A percentile compares a stretch with the other conserved stretches of the same genome.
Conservation (phyloP, 1,139 yeast genomes). For the Sugiyamaella pinicola region DNA sequence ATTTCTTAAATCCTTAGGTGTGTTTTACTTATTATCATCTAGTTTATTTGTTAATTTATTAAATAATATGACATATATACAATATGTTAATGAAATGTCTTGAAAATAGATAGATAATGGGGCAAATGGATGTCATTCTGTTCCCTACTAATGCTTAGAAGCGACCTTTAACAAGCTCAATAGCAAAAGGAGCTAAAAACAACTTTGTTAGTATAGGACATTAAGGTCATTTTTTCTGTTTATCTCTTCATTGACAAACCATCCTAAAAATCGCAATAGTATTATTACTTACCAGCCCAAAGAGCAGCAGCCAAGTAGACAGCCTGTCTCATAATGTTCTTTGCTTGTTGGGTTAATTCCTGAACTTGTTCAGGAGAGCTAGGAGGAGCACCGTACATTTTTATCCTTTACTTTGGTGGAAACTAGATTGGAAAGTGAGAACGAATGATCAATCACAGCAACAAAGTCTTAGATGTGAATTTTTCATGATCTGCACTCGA, state of each 20-base stretch:
- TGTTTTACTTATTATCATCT: too few species aligned
- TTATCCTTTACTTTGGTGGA: conserved; percentile 3
- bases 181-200: conserved; percentile 43
- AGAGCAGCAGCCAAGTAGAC: conserved; percentile 73
- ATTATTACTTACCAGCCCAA: conserved; percentile 55
- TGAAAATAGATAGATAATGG: neutral
- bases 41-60: too few species aligned
- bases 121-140: too few species aligned
- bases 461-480: too few species aligned
- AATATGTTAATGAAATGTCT: neutral
- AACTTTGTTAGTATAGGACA: conserved; percentile 14
- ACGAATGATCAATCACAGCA: too few species aligned
- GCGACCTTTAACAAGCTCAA: conserved; percentile 45
- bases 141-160: conserved; percentile 34
- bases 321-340: conserved; percentile 66
- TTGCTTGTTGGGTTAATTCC: conserved; percentile 69
- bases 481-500: too few species aligned
- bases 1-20: too few species aligned
- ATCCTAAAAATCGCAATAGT: neutral
- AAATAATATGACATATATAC: neutral
- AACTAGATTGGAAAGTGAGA: neutral
- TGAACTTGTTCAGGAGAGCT: conserved; percentile 78
- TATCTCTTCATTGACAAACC: too few species aligned
- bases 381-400: conserved; percentile 77
- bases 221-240: too few species aligned